phyloP scores from a whole-genome alignment of 2,329 filamentous ascomycete genomes.

The Exophiala calicioides region DNA sequence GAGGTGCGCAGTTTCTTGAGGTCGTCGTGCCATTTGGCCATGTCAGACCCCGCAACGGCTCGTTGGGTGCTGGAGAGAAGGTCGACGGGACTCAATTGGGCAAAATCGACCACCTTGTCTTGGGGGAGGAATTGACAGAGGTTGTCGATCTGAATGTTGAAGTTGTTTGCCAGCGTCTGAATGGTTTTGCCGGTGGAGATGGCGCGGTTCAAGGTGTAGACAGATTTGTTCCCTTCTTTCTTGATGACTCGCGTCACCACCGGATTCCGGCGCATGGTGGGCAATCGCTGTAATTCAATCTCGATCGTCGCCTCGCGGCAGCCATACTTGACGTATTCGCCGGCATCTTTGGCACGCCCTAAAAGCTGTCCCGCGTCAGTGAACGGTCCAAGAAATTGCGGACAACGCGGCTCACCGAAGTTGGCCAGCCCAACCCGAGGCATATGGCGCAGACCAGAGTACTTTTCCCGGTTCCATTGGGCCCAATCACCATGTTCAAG shows the following conservation, averaged over 20 bases:
- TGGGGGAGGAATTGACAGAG: slow-evolving; percentile 96
- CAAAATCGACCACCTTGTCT: slow-evolving; percentile 93
- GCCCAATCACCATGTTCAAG: slow-evolving; percentile 97
- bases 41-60: slow-evolving; percentile 79
- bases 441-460: slow-evolving; percentile 97
- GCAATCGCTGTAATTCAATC: slow-evolving; percentile 73
- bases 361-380: slow-evolving; percentile 58
- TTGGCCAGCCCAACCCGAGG: slow-evolving; percentile 80
- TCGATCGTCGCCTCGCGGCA: slow-evolving; percentile 76
- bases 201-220: slow-evolving; percentile 75
- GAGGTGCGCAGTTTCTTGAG: slow-evolving; percentile 70
- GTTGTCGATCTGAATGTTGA: slow-evolving; percentile 95
- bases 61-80: slow-evolving; percentile 83
- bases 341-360: slow-evolving; percentile 78
- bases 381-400: slow-evolving; percentile 1
- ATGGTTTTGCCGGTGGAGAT: slow-evolving; percentile 63
- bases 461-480: slow-evolving; percentile 98
- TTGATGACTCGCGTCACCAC: slow-evolving; percentile 75
- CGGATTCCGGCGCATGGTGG: slow-evolving; percentile 59
- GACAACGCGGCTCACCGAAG: slow-evolving; percentile 50
- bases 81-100: slow-evolving; percentile 76
- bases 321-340: slow-evolving; percentile 93
- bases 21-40: slow-evolving; percentile 74
- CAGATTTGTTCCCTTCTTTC: slow-evolving; percentile 76
- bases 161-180: slow-evolving; percentile 64